Base-by-base conservation (phyloP, 23 red algal species). In the Gracilariopsis chorda region DNA sequence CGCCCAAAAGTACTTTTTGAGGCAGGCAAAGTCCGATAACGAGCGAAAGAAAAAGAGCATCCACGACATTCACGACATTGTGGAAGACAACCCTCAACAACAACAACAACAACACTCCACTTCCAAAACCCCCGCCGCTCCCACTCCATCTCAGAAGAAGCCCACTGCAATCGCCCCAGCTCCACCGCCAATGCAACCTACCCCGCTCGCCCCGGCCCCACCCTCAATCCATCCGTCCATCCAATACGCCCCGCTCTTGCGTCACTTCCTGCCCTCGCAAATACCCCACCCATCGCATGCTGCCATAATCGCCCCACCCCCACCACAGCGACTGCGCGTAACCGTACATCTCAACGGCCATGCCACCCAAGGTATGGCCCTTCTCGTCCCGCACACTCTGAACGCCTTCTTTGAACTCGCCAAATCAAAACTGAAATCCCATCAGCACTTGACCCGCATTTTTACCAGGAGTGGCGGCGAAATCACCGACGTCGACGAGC, bases 1-100 rank as follows among this genome's bases (percentile, higher is more conserved):
- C 61, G 97, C 97, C 39, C 93, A 96, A 68, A 99, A 99, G 82
- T 99, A 94, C 75, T 99, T 92, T 67, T 47, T 78, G 57, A 48
- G 96, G 8, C 78, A 78, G 41, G 83, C 81, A 7, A 88, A 90
- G 64, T 78, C 58, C 35, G 82, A 79, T 11, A 58, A 52, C 13
- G 55, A 88, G 83, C 82, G 92, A 29, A 79, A 87, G 84, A 86
- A 87, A 40, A 84, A 68, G 61, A 83, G 73, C 6, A 95, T 95
- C 2, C 82, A 95, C 69, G 92, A 95, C 62, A 73, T 84, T 47
- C 53, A 74, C 25, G 89, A 84, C 63, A 46, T 69, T 19, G 20
- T 19, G 2, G 62, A 72, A 0, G 79, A 60, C 7, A 23, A 27
- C 1, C 35, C 8, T 2, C 49, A 14, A 55, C 49, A 55, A 55